Base-by-base conservation (phyloP, 495 filamentous ascomycete genomes). In the Talaromyces borbonicus region DNA sequence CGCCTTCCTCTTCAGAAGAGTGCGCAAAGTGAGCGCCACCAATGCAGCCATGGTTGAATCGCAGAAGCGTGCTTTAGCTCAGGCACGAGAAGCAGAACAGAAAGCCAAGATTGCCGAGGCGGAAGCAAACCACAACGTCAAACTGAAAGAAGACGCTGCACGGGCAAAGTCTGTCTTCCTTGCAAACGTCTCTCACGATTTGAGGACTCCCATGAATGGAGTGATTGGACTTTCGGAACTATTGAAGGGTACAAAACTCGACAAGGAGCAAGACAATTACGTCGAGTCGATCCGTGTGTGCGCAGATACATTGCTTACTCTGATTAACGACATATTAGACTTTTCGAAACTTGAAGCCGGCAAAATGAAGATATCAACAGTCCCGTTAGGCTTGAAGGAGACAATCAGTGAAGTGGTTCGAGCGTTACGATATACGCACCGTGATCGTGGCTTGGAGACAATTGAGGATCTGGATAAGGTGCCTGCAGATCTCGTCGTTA, bases 271-370 rank as follows among this genome's bases (percentile, higher is more conserved):
- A 60, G 77, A 85, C 40, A 84, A 85, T 61, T 92, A 89, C 69
- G 85, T 88, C n/a, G 87, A 95, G 57, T 90, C 85, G 6, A 94
- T 95, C 52, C 74, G 86, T 3, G 81, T 95, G 16, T 95, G 89
- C 49, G 89, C 88, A 4, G 87, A 95, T 57, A 83, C 90, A 6
- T 68, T 95, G 6, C 73, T 95, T n/a, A 89, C 84, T 0, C 83
- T 95, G 45, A 95, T 95, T 69, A 95, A 95, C 56, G 89, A 95
- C 53, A 90, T 95, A 18, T 69, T 95, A 1, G 89, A 95, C 60
- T 95, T 92, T 58, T 92, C 87, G 24, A 88, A 92, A 57, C 79
- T 95, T 57, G 89, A 95, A 60, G 89, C 89, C 12, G 89, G 90
- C 55, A 95, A 94, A 68, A 92, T 95, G 85, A 87, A 87, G 60